Conservation (phyloP, 2,329 filamentous ascomycete species). For the Ophiocordyceps robertsii region DNA sequence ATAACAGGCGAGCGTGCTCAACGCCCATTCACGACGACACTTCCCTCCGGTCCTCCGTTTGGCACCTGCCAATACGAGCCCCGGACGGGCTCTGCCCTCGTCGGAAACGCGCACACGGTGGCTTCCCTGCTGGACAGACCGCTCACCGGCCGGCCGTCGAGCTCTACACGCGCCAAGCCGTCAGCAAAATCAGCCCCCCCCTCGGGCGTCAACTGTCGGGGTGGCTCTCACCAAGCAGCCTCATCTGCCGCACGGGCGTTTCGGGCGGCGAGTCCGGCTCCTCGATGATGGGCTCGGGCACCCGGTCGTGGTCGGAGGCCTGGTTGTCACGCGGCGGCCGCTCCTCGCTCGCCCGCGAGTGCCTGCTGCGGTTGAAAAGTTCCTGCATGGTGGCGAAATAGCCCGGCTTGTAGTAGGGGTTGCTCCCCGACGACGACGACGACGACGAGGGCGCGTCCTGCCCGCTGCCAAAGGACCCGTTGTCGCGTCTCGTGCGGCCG, state of each 20-base stretch:
- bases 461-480: background rate
- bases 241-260: conserved; percentile 10
- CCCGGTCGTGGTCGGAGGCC: conserved; percentile 4
- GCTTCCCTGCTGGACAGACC: too few species aligned
- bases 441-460: background rate
- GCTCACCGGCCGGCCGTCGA: too few species aligned
- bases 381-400: conserved; percentile 4
- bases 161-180: too few species aligned
- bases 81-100: too few species aligned
- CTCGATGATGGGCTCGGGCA: conserved; percentile 20
- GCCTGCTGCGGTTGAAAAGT: background rate
- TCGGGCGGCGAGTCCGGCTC: conserved; percentile 15
- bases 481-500: background rate
- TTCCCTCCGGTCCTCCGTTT: too few species aligned
- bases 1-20: too few species aligned
- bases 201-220: too few species aligned
- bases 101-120: too few species aligned
- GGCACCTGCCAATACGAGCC: too few species aligned
- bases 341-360: background rate
- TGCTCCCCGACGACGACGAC: conserved; percentile 14
- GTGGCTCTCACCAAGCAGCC: conserved; percentile 16
- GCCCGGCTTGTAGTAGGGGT: conserved; percentile 21
- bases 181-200: too few species aligned
- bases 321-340: background rate
- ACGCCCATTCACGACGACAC: too few species aligned